Evolutionary conservation across 1,284 basidiomycete genomes (phyloP), one percentile per base, ranked within the genome.

Genomic region (Cutaneotrichosporon dermatis): DNA sequence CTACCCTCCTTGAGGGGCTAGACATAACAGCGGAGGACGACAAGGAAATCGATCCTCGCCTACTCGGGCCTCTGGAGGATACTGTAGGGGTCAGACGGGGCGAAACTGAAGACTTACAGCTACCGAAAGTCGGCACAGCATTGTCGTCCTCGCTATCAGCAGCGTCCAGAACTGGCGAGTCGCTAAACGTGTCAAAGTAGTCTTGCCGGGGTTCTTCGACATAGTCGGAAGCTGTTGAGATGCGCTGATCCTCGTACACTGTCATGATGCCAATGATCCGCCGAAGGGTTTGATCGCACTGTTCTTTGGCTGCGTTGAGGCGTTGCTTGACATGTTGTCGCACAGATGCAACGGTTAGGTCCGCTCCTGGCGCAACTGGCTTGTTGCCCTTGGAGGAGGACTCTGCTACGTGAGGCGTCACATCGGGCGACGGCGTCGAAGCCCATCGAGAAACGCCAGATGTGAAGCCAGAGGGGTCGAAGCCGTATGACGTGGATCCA

Each of bases 231-330:
- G 63, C 65, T 5, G 66, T 62, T 9, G 59, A 58, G 15, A 62
- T 83, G 65, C 88, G 85, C 42, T 92, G 88, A 79, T 99, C 95
- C 67, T 97, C 96, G 79, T 92, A 97, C 36, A 85, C 79, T 62
- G 94, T 95, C 81, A 99, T 93, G 60, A 87, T 90, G 74, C 90
- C 88, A 56, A 95, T 90, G 70, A 97, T 90, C 69, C 90, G 88
- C 72, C 88, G 86, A 10, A 99, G 84, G 72, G 96, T 92, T 79
- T 89, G 89, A 83, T 99, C 93, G 81, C 95, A 99, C 66, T 90
- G 89, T 57, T 89, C 86, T 81, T 99, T 99, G 60, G 95, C 93
- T 1, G 88, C 88, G 76, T 89, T 89, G 75, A 98, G 86, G 57
- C 95, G 88, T 68, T 92, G 86, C 51, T 90, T 91, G 70, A 98